phyloP scores from a whole-genome alignment of 805 yeast genomes.

The Candida golubevii region DNA sequence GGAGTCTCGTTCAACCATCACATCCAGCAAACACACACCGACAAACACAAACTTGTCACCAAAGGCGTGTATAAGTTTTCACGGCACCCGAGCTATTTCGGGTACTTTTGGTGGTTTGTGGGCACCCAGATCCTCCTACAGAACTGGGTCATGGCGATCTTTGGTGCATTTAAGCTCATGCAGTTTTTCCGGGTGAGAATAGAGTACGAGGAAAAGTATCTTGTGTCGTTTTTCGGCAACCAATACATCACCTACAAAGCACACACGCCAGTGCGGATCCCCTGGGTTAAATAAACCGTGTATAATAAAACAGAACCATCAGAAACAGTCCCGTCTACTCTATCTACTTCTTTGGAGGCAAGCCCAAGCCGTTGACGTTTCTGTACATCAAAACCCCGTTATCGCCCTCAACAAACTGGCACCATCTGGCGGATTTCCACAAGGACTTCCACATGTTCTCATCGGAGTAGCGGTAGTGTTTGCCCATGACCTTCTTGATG shows the following conservation, averaged over 20 bases:
- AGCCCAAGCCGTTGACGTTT: constrained; percentile 46
- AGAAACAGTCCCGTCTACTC: background rate
- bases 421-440: constrained; percentile 60
- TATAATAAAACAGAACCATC: background rate
- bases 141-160: constrained; percentile 56
- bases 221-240: constrained; percentile 67
- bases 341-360: constrained; percentile 15
- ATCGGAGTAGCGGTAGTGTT: constrained; percentile 60
- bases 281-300: constrained; percentile 36
- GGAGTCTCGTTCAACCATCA: constrained; percentile 82
- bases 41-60: constrained; percentile 66
- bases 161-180: constrained; percentile 58
- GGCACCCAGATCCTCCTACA: constrained; percentile 73
- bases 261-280: constrained; percentile 56
- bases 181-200: constrained; percentile 69
- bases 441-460: constrained; percentile 71
- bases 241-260: constrained; percentile 53
- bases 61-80: constrained; percentile 61
- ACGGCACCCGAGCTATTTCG: constrained; percentile 90
- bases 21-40: constrained; percentile 48
- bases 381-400: constrained; percentile 58
- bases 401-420: constrained; percentile 73
- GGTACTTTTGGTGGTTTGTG: constrained; percentile 90
- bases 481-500: constrained; percentile 80
- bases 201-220: constrained; percentile 59